Percentiles rank a stretch among this genome's conserved stretches.
Conservation (phyloP, 1,284 basidiomycete genomes). For the Apiotrichum domesticum region DNA sequence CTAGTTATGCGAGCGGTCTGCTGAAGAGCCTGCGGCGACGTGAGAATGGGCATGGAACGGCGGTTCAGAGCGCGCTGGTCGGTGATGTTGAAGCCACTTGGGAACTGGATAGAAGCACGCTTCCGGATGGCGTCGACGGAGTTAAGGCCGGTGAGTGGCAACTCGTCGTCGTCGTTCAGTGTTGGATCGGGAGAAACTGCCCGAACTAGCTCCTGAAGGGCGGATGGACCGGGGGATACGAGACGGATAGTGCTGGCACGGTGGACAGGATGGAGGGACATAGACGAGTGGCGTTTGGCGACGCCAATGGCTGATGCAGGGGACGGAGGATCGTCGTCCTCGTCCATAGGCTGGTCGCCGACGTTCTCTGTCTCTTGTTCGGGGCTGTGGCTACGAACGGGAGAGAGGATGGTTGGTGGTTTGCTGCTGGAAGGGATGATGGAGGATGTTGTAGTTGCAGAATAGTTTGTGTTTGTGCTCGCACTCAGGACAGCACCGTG, state of each 20-base stretch:
- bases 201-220: neutral
- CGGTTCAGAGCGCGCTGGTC: slow-evolving; percentile 14
- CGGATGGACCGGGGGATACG: slow-evolving; percentile 26
- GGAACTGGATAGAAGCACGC: slow-evolving; percentile 31
- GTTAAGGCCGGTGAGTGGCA: slow-evolving; percentile 29
- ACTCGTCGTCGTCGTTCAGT: slow-evolving; percentile 19
- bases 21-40: slow-evolving; percentile 1
- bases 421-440: neutral
- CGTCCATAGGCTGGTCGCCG: neutral
- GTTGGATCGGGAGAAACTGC: neutral
- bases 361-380: slow-evolving; percentile 1
- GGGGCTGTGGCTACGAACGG: neutral
- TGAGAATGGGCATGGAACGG: slow-evolving; percentile 35
- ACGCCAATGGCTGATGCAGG: slow-evolving; percentile 42
- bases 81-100: slow-evolving; percentile 3
- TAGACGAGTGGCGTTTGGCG: slow-evolving; percentile 29
- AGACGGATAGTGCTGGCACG: slow-evolving; percentile 38
- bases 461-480: neutral
- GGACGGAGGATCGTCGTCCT: slow-evolving; percentile 21
- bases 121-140: slow-evolving; percentile 26
- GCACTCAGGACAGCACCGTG: neutral
- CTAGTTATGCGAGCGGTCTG: neutral
- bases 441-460: neutral
- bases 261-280: slow-evolving; percentile 23
- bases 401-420: neutral